Evolutionary conservation across 2,329 filamentous ascomycete genomes (phyloP), one percentile per base, ranked within the genome.

Genomic region (Neobulgaria alba): DNA sequence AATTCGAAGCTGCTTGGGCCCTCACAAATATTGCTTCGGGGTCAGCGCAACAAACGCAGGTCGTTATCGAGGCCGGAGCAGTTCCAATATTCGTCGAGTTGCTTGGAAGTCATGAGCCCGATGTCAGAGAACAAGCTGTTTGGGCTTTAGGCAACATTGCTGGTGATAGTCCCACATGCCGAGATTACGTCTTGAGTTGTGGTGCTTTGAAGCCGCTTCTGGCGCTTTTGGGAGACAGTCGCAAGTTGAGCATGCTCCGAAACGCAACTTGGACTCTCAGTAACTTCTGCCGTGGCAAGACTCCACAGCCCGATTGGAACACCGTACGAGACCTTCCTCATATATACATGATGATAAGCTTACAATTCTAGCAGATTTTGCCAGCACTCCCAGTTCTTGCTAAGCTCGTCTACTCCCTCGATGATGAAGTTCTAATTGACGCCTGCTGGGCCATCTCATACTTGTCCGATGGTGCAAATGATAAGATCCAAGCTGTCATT

Each of bases 211-310:
- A 87, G 64, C 92, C 92, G 38, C 75, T 98, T 42, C 77, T 98
- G 42, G 78, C 79, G 59, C 77, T 98, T 33, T 79, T 98, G 42
- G 90, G 90, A 40, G 92, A 98, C 65, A 95, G 92, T 71, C 88
- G 92, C 60, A 98, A 98, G 75, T 73, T 98, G 43, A 96, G 89
- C 75, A 98, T 98, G 92, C 81, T 98, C 38, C 79, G 92, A 55
- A 98, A 98, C 63, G 92, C 92, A 26, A 98, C 92, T 17, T 98
- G 92, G 92, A 98, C 92, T 33, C 72, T 98, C 42, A 96, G 92
- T 76, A 98, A 98, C 74, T 98, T 98, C 71, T 98, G 92, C 72
- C 87, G 92, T 73, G 92, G 92, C 68, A 98, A 98, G 78, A 95
- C 90, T 7, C 92, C 92, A 38, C 92, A 98, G 70, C 92, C 92